These are phyloP conservation scores for Fomitopsis schrenkii DNA, from an alignment of 1,284 basidiomycete genomes.

Conservation along the genomic window DNA sequence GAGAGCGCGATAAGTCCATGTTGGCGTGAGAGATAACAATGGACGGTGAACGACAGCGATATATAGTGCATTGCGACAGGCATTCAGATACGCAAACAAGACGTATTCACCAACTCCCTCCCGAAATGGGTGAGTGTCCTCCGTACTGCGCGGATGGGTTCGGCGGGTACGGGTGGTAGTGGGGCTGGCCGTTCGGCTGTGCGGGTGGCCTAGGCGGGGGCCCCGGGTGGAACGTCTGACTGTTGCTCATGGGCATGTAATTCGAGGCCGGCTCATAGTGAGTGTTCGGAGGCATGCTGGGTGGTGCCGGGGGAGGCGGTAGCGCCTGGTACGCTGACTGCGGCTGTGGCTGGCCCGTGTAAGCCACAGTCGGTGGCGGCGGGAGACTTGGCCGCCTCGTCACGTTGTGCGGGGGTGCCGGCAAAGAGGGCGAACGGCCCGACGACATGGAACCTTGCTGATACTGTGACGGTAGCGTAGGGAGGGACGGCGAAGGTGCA, in stretches of 20 bases:
- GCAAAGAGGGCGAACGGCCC: constrained; percentile 1
- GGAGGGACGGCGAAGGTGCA: constrained; percentile 30
- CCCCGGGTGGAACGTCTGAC: constrained; percentile 31
- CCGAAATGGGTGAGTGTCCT: constrained; percentile 11
- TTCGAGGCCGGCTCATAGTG: constrained; percentile 18
- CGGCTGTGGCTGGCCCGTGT: constrained; percentile 17
- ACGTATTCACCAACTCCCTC: constrained; percentile 1
- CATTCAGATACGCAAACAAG: neutral
- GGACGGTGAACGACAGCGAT: neutral
- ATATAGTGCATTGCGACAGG: constrained; percentile 5
- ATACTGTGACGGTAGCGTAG: constrained; percentile 26
- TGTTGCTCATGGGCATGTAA: constrained; percentile 13
- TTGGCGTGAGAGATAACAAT: neutral
- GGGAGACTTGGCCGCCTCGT: constrained; percentile 33
- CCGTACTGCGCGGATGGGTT: constrained; percentile 12
- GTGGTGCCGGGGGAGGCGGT: constrained; percentile 30
- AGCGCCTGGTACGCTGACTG: constrained; percentile 35
- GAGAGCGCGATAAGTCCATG: constrained; percentile 4
- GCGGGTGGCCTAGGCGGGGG: constrained; percentile 33
- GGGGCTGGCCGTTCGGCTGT: constrained; percentile 15
- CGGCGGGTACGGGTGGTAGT: constrained; percentile 17
- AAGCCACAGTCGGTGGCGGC: constrained; percentile 31
- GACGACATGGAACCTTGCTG: constrained; percentile 1
- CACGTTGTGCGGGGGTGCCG: constrained; percentile 2
- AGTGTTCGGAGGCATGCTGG: constrained; percentile 22